These are phyloP conservation scores for Tubosaeta brunneosetosa DNA, from an alignment of 768 basidiomycete genomes.

Conservation along the genomic window DNA sequence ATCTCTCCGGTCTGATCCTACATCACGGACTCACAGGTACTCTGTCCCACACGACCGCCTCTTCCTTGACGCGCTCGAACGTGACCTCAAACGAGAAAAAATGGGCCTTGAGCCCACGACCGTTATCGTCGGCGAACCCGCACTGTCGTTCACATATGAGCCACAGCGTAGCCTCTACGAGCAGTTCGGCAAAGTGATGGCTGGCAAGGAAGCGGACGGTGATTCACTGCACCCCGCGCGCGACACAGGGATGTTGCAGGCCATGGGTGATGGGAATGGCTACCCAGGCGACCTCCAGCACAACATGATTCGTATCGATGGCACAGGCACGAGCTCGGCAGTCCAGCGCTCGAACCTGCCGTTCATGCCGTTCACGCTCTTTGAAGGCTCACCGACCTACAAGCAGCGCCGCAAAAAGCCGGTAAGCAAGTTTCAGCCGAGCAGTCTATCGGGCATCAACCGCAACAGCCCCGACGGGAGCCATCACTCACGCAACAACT, in stretches of 20 bases:
- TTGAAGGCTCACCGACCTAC: constrained; percentile 83
- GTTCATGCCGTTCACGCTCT: constrained; percentile 67
- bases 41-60: constrained; percentile 96
- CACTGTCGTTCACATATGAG: constrained; percentile 84
- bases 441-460: constrained; percentile 26
- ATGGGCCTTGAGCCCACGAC: constrained; percentile 87
- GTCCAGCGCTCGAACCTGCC: constrained; percentile 27
- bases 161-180: constrained; percentile 82
- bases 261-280: constrained; percentile 11
- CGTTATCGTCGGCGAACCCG: constrained; percentile 70
- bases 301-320: constrained; percentile 26
- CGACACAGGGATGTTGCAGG: constrained; percentile 15
- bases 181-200: constrained; percentile 61
- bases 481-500: constrained; percentile 12
- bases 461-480: constrained; percentile 22
- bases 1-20: neutral
- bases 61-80: constrained; percentile 93
- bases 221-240: constrained; percentile 30
- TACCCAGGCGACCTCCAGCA: constrained; percentile 14
- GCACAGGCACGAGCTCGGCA: constrained; percentile 12
- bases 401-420: constrained; percentile 84
- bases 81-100: constrained; percentile 94
- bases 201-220: constrained; percentile 32
- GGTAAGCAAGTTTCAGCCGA: constrained; percentile 33
- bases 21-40: constrained; percentile 53